These are phyloP conservation scores for carrot (Daucus carota) DNA, from an alignment of 129 eudicot species.

Conservation along the genomic window DNA sequence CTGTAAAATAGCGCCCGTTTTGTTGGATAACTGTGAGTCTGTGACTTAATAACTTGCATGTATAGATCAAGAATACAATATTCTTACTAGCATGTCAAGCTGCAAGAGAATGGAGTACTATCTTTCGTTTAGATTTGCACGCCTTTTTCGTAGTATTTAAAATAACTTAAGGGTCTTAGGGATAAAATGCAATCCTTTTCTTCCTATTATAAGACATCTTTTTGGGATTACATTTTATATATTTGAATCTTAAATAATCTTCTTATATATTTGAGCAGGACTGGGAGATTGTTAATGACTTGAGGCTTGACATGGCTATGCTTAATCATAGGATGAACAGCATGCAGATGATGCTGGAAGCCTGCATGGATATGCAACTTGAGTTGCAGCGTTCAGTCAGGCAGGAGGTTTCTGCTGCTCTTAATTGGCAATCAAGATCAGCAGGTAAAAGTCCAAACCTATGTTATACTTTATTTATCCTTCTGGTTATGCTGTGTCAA, in stretches of 20 bases:
- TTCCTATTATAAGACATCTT: background rate
- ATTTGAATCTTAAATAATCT: background rate
- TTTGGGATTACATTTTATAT: background rate
- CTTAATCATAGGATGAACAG: slow-evolving; percentile 73
- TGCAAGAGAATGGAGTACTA: background rate
- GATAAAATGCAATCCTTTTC: background rate
- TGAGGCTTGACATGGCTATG: slow-evolving; percentile 66
- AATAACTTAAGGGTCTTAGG: background rate
- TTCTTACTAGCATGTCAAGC: background rate
- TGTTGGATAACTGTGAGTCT: background rate
- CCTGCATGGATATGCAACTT: slow-evolving; percentile 90
- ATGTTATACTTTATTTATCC: no score
- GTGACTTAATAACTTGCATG: background rate
- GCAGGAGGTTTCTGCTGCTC: slow-evolving; percentile 81
- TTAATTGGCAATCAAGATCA: slow-evolving; percentile 37
- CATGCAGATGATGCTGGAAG: slow-evolving; percentile 85
- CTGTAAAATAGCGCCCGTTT: background rate
- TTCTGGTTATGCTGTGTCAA: background rate
- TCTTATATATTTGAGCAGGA: slow-evolving; percentile 36
- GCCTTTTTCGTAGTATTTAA: background rate
- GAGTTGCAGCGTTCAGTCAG: slow-evolving; percentile 71
- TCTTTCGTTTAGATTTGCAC: background rate
- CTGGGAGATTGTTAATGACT: slow-evolving; percentile 66
- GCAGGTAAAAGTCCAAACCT: slow-evolving; percentile 23
- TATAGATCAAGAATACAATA: background rate